phyloP scores from a whole-genome alignment of 495 filamentous ascomycete species.

The Penicillium taxi region DNA sequence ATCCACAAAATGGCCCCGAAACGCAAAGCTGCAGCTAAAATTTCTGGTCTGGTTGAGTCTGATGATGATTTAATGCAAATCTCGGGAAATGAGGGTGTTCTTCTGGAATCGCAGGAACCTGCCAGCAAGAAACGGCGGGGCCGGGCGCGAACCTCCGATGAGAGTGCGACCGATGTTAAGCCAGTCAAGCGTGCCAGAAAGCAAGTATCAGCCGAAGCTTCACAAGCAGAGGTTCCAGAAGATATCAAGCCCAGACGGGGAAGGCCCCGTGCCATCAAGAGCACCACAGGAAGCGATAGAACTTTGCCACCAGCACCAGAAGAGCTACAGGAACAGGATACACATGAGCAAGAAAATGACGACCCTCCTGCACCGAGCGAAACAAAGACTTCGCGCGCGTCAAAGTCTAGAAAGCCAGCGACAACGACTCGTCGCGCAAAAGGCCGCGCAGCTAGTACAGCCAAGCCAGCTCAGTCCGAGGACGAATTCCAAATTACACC shows the following conservation, averaged over 20 bases:
- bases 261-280: conserved; percentile 38
- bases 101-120: conserved; percentile 26
- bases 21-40: conserved; percentile 41
- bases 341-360: conserved; percentile 17
- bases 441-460: conserved; percentile 16
- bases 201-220: conserved; percentile 11
- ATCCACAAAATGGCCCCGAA: conserved; percentile 16
- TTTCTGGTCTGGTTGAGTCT: conserved; percentile 58
- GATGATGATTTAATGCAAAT: conserved; percentile 50
- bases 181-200: conserved; percentile 11
- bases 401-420: conserved; percentile 19
- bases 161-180: conserved; percentile 19
- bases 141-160: conserved; percentile 26
- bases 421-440: conserved; percentile 24
- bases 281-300: conserved; percentile 27
- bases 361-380: conserved; percentile 9
- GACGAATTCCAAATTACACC: conserved; percentile 47
- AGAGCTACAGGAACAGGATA: conserved; percentile 3
- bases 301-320: conserved; percentile 6
- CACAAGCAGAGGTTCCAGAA: conserved; percentile 27
- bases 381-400: conserved; percentile 5
- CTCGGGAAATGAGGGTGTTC: conserved; percentile 14
- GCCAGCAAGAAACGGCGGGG: conserved; percentile 37
- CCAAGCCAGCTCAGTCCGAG: conserved; percentile 30
- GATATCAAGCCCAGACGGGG: conserved; percentile 31